Evolutionary conservation across 2,329 filamentous ascomycete genomes (phyloP).

Genomic region (Xylaria sp.): DNA sequence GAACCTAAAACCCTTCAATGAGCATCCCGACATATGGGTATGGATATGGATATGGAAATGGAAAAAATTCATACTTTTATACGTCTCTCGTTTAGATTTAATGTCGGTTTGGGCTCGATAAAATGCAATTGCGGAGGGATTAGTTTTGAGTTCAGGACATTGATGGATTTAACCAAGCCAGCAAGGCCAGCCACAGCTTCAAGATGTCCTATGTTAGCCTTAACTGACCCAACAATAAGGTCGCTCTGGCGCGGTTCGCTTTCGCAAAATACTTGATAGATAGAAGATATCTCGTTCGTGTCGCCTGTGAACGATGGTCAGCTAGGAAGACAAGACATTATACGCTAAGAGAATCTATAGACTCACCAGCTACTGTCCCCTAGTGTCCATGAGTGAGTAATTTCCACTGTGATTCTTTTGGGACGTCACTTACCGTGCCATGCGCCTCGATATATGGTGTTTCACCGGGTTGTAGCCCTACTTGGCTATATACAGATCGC

Average conservation of each 20-base stretch:
- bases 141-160: constrained; percentile 12
- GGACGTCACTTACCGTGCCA: constrained; percentile 10
- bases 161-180: constrained; percentile 22
- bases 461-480: constrained; percentile 7
- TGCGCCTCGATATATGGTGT: constrained; percentile 25
- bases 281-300: constrained; percentile 19
- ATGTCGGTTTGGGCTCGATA: constrained; percentile 6
- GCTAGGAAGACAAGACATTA: not conserved
- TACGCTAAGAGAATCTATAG: not conserved
- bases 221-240: constrained; percentile 24
- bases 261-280: constrained; percentile 19
- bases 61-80: constrained; percentile 2
- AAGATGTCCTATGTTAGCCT: constrained; percentile 28
- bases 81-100: constrained; percentile 12
- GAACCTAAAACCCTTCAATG: not conserved
- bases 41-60: too few relatives aligned
- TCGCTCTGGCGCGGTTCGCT: not conserved
- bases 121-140: constrained; percentile 23
- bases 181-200: constrained; percentile 19
- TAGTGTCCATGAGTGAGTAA: not conserved
- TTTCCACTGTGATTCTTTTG: not conserved
- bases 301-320: constrained; percentile 12
- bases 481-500: constrained; percentile 15
- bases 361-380: constrained; percentile 20
- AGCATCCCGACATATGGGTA: not conserved